A percentile compares a stretch with the other conserved stretches of the same genome.
Conservation (phyloP, 176 grass and related monocot genomes). For the Rhipidocladum racemiflorum region DNA sequence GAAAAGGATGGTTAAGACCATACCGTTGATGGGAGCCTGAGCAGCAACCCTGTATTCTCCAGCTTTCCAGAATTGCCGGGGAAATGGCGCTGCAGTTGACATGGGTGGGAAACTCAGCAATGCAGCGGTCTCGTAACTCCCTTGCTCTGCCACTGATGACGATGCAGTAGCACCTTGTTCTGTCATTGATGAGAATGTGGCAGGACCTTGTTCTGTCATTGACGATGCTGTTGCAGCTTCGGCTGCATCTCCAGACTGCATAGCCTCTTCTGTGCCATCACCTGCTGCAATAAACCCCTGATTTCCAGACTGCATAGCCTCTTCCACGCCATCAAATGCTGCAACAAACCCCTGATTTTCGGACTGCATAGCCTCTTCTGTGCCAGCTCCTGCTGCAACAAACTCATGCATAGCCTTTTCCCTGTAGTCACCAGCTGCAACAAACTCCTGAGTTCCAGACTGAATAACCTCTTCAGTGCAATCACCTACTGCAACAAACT, state of each 20-base stretch:
- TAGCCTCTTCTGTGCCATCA: neutral
- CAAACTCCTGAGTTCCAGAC: neutral
- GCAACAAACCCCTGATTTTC: neutral
- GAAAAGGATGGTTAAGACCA: neutral
- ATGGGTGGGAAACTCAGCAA: neutral
- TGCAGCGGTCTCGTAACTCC: neutral
- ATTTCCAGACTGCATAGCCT: neutral
- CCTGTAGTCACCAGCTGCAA: neutral
- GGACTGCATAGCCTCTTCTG: neutral
- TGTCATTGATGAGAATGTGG: neutral
- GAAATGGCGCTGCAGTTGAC: neutral
- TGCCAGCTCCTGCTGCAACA: neutral
- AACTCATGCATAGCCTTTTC: neutral
- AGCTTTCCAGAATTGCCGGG: slow-evolving; percentile 63
- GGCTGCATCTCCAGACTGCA: neutral
- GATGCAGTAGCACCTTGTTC: neutral
- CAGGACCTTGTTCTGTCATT: neutral
- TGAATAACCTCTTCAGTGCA: neutral
- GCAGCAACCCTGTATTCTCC: slow-evolving; percentile 40
- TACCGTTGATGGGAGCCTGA: slow-evolving; percentile 27
- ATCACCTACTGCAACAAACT: neutral
- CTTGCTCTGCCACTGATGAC: too few species aligned
- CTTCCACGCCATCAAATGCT: neutral
- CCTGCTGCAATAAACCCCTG: neutral
- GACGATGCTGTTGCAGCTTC: slow-evolving; percentile 12